Evolutionary conservation across 768 basidiomycete genomes (phyloP).

Genomic region (Termitomyces sp.): DNA sequence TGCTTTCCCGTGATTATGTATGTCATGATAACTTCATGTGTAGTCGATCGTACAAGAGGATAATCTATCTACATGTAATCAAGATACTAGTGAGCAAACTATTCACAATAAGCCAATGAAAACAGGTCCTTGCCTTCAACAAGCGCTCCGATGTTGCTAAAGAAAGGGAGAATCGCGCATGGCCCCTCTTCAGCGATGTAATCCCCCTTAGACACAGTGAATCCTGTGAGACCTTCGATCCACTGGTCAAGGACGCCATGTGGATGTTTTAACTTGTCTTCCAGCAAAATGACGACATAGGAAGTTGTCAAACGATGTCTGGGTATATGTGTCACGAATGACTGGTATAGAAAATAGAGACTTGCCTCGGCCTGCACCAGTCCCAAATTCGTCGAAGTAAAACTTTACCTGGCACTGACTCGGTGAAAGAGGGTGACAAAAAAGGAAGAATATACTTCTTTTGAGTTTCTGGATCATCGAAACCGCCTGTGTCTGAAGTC

Average conservation of each 20-base stretch:
- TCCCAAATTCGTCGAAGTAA: neutral
- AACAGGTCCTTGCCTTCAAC: neutral
- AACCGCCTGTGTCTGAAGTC: neutral
- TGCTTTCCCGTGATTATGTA: conserved; percentile 1
- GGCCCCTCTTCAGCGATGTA: neutral
- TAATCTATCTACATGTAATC: neutral
- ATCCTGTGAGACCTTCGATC: neutral
- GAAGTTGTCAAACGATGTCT: neutral
- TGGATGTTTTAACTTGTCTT: neutral
- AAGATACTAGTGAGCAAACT: neutral
- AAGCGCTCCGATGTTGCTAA: neutral
- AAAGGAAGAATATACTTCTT: neutral
- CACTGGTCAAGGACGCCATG: neutral
- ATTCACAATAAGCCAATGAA: neutral
- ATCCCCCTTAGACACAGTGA: neutral
- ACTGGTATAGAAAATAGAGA: neutral
- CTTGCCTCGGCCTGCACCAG: neutral
- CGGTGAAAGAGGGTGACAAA: neutral
- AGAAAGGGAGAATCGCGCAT: neutral
- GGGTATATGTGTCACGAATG: neutral
- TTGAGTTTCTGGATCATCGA: neutral
- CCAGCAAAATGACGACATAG: neutral
- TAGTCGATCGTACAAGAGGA: neutral
- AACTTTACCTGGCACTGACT: neutral
- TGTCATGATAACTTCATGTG: conserved; percentile 1